These are phyloP conservation scores for Taphrina flavorubra DNA, from an alignment of 1,139 yeast species.

Conservation along the genomic window DNA sequence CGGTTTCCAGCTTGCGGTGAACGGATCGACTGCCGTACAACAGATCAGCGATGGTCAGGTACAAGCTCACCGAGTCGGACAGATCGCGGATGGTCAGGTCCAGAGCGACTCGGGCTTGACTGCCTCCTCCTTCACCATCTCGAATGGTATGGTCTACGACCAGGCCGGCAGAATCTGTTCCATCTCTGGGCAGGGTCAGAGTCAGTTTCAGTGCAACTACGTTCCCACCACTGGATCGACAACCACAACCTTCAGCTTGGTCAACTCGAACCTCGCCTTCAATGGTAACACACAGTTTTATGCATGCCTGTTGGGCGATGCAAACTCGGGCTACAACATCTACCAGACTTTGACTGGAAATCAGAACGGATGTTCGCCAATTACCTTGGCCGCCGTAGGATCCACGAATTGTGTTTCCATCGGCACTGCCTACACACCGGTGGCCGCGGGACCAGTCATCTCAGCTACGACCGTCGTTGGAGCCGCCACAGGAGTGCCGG, in stretches of 20 bases:
- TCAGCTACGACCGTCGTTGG: background rate
- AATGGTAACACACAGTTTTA: conserved; percentile 23
- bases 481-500: background rate
- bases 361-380: conserved; percentile 21
- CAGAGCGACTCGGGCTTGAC: conserved; percentile 19
- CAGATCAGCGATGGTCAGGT: conserved; percentile 31
- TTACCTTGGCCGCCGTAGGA: conserved; percentile 9
- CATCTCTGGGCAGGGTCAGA: conserved; percentile 25
- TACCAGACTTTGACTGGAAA: conserved; percentile 25
- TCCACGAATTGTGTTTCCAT: background rate
- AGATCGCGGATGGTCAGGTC: conserved; percentile 32
- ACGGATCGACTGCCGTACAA: conserved; percentile 3
- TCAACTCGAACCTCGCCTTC: conserved; percentile 12
- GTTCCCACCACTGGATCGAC: conserved; percentile 22
- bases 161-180: conserved; percentile 32
- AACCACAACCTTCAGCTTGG: conserved; percentile 5
- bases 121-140: conserved; percentile 23
- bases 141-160: conserved; percentile 29
- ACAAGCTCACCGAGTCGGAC: conserved; percentile 20
- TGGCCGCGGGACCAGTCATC: background rate
- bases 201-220: conserved; percentile 35
- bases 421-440: background rate
- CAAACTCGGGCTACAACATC: conserved; percentile 17
- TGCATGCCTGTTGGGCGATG: conserved; percentile 21
- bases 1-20: conserved; percentile 27